Conservation (phyloP, 176 grass and related monocot genomes). For the Cymbopogon citratus region DNA sequence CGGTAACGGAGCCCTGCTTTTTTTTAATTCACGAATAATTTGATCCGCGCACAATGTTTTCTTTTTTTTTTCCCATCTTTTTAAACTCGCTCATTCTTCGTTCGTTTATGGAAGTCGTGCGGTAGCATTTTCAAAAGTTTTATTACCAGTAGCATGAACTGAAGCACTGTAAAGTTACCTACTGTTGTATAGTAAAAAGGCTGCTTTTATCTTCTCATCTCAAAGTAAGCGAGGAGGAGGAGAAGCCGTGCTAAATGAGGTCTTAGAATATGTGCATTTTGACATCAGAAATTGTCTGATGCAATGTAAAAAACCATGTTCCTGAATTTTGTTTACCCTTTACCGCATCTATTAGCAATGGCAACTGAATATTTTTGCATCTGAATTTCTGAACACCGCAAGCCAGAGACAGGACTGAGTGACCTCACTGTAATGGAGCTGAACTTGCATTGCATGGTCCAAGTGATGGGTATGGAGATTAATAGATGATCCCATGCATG, state of each 20-base stretch:
- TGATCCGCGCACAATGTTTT: not conserved
- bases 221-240: not conserved
- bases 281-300: not conserved
- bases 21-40: not conserved
- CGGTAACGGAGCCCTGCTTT: not conserved
- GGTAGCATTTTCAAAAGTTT: not conserved
- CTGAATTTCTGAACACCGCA: not conserved
- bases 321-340: not conserved
- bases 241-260: not conserved
- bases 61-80: too few relatives aligned
- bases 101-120: too few relatives aligned
- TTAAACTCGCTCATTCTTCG: too few relatives aligned
- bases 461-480: not conserved
- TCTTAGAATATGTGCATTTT: not conserved
- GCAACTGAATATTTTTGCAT: not conserved
- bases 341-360: not conserved
- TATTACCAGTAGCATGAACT: not conserved
- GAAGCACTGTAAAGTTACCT: not conserved
- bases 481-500: not conserved
- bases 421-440: not conserved
- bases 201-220: not conserved
- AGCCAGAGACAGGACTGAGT: not conserved
- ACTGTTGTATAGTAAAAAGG: not conserved
- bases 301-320: not conserved
- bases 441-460: not conserved